Evolutionary conservation across 768 basidiomycete genomes (phyloP).

Genomic region (Podaxis sp.): DNA sequence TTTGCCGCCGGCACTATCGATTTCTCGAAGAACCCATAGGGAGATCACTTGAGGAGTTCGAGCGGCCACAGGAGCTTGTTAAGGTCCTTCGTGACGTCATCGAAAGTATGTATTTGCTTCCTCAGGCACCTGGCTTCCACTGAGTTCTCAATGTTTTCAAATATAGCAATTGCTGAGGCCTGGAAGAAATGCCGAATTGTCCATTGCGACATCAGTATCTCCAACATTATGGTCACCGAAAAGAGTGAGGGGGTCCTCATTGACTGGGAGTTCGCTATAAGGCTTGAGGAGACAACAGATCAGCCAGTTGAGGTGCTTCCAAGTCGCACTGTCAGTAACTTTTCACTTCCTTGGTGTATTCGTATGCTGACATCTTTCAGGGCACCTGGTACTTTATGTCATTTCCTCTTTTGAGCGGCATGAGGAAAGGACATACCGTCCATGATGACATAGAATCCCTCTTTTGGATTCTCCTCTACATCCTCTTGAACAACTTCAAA

Average conservation of each 20-base stretch:
- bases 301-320: not conserved
- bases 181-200: constrained; percentile 18
- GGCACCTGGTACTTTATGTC: constrained; percentile 36
- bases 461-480: constrained; percentile 7
- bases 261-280: constrained; percentile 26
- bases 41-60: constrained; percentile 13
- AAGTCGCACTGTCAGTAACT: constrained; percentile 19
- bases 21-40: constrained; percentile 23
- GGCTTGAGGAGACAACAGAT: not conserved
- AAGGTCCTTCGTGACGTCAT: constrained; percentile 24
- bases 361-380: constrained; percentile 16
- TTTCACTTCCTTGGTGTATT: not conserved
- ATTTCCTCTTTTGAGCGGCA: constrained; percentile 18
- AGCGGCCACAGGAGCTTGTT: constrained; percentile 21
- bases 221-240: constrained; percentile 24
- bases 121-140: not conserved
- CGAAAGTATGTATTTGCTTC: constrained; percentile 18
- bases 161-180: constrained; percentile 9
- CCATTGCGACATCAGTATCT: constrained; percentile 29
- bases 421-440: constrained; percentile 21
- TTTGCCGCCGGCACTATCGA: constrained; percentile 22
- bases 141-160: constrained; percentile 22
- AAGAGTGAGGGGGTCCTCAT: constrained; percentile 21
- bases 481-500: no score
- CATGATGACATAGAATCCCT: constrained; percentile 34